phyloP scores from a whole-genome alignment of 257 asterid species.

The Sherardia arvensis region DNA sequence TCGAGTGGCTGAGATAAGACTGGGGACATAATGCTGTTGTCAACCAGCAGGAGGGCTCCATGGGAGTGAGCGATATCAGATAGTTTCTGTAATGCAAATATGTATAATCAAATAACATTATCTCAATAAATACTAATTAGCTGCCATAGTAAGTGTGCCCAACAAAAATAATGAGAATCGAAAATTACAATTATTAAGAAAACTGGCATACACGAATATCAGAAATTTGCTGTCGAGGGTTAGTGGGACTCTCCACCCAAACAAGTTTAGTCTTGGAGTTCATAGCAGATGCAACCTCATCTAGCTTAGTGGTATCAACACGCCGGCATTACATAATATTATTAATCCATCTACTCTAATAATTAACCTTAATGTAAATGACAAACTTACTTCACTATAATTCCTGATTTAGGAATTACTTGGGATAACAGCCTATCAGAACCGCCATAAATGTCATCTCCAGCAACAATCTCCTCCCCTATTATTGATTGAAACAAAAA shows the following conservation, averaged over 20 bases:
- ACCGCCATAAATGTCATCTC: constrained; percentile 95
- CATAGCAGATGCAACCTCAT: constrained; percentile 65
- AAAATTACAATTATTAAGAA: not conserved
- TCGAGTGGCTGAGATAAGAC: constrained; percentile 75
- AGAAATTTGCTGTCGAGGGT: constrained; percentile 90
- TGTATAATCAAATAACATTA: not conserved
- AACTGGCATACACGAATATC: constrained; percentile 59
- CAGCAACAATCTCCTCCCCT: constrained; percentile 93
- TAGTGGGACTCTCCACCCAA: constrained; percentile 98
- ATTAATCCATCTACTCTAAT: constrained; percentile 3
- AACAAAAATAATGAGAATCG: not conserved
- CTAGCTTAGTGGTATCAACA: constrained; percentile 71
- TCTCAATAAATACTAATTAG: not conserved
- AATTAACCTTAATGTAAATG: constrained; percentile 6
- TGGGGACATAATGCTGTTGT: constrained; percentile 95
- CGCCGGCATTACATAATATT: constrained; percentile 45
- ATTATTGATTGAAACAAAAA: constrained; percentile 5
- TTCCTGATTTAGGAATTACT: constrained; percentile 76
- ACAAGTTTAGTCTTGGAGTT: constrained; percentile 71
- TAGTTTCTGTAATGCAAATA: constrained; percentile 44
- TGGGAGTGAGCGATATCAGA: constrained; percentile 77
- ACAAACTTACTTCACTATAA: constrained; percentile 58
- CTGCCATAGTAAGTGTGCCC: constrained; percentile 1
- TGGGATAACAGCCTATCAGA: constrained; percentile 85
- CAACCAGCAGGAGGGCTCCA: constrained; percentile 85